Percentiles rank a stretch among this genome's conserved stretches.
Conservation (phyloP, 441 rosid species). For the Caryocar brasiliense region DNA sequence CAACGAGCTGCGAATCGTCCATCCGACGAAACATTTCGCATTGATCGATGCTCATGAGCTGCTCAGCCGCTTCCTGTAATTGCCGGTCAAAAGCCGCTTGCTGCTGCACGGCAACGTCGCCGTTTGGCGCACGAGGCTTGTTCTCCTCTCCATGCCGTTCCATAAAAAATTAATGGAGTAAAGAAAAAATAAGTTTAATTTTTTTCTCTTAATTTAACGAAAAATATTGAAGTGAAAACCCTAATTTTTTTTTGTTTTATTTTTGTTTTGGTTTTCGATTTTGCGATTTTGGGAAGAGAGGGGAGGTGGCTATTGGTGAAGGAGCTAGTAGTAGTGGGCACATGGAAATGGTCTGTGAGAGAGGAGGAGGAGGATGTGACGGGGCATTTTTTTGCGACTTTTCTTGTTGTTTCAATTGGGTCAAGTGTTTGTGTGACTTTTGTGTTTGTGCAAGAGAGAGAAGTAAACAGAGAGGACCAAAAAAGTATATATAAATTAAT, state of each 20-base stretch:
- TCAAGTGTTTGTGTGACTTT: background rate
- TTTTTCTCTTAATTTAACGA: no score
- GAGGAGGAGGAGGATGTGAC: slow-evolving; percentile 45
- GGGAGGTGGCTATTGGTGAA: slow-evolving; percentile 3
- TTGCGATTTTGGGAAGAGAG: background rate
- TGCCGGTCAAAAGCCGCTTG: slow-evolving; percentile 12
- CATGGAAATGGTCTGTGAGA: slow-evolving; percentile 40
- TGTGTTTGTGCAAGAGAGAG: background rate
- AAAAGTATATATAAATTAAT: no score
- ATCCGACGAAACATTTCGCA: slow-evolving; percentile 33
- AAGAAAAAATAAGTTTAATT: no score
- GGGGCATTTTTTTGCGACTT: slow-evolving; percentile 27
- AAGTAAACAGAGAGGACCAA: slow-evolving; percentile 13
- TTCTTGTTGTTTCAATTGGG: background rate
- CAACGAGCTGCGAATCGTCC: slow-evolving; percentile 34
- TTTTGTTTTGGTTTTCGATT: background rate
- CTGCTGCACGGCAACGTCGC: slow-evolving; percentile 1
- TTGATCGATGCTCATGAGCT: slow-evolving; percentile 49
- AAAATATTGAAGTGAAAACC: no score
- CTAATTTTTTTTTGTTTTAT: no score
- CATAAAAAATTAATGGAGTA: no score
- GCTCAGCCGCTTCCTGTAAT: slow-evolving; percentile 21
- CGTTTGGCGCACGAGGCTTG: slow-evolving; percentile 17
- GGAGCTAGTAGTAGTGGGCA: slow-evolving; percentile 26
- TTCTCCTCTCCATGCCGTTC: no score